phyloP scores from a whole-genome alignment of 306 rosid genomes.

The Cyamopsis tetragonoloba region DNA sequence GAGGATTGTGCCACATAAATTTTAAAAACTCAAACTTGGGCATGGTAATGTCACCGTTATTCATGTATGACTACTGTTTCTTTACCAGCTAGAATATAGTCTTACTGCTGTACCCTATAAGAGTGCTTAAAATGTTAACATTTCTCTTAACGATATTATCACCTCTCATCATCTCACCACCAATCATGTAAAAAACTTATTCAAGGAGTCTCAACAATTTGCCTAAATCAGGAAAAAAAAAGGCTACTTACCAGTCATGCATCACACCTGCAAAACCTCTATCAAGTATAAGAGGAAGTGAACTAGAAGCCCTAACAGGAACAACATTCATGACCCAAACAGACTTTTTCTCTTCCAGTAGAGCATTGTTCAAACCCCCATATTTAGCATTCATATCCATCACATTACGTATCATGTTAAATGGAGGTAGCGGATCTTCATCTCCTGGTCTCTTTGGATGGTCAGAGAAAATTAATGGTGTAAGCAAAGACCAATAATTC shows the following conservation, averaged over 20 bases:
- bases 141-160: not conserved
- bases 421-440: conserved; percentile 90
- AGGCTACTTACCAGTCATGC: conserved; percentile 79
- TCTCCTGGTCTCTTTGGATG: conserved; percentile 96
- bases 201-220: not conserved
- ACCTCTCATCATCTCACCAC: not conserved
- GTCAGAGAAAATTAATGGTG: conserved; percentile 88
- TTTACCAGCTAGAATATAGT: not conserved
- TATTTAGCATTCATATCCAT: conserved; percentile 85
- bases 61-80: not conserved
- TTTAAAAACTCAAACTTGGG: too few relatives aligned
- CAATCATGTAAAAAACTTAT: not conserved
- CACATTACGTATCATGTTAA: conserved; percentile 85
- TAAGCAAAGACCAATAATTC: conserved; percentile 82
- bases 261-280: conserved; percentile 79
- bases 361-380: conserved; percentile 77
- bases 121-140: too few relatives aligned
- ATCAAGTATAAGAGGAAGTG: conserved; percentile 79
- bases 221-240: not conserved
- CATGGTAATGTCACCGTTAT: too few relatives aligned
- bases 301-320: conserved; percentile 53
- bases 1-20: too few relatives aligned
- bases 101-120: not conserved
- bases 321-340: conserved; percentile 94
- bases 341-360: conserved; percentile 68